A percentile compares a stretch with the other conserved stretches of the same genome.
These are phyloP conservation scores for Cercospora janseana DNA, from an alignment of 2,329 filamentous ascomycete species.

Conservation along the genomic window DNA sequence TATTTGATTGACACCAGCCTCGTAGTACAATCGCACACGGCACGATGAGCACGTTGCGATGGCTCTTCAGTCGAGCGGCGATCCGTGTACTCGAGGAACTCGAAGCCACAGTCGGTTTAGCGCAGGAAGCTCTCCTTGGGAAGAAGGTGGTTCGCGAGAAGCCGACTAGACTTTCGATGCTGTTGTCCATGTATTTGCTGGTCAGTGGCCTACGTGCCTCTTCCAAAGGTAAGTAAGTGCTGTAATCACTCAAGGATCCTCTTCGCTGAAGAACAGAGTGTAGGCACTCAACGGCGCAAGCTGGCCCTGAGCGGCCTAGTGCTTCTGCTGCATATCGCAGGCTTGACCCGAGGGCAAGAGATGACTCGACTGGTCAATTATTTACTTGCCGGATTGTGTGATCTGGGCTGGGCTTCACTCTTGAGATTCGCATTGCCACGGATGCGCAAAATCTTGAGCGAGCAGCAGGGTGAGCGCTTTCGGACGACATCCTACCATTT, in stretches of 20 bases:
- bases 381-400: not conserved
- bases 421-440: not conserved
- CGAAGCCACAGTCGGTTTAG: not conserved
- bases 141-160: not conserved
- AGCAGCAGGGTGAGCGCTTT: not conserved
- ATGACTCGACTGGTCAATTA: not conserved
- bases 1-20: too few species aligned
- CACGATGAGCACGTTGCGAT: too few species aligned
- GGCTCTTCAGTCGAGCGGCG: too few species aligned
- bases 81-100: too few species aligned
- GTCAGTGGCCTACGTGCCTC: not conserved
- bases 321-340: not conserved
- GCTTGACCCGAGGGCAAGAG: not conserved
- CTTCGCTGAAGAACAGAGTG: not conserved
- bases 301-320: not conserved
- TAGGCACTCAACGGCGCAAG: not conserved
- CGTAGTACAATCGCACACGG: too few species aligned
- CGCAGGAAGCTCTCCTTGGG: not conserved
- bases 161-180: not conserved
- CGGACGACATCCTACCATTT: not conserved
- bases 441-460: not conserved
- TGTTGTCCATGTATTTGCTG: not conserved
- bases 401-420: not conserved
- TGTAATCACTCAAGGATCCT: too few species aligned
- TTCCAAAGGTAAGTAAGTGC: not conserved